A percentile compares a stretch with the other conserved stretches of the same genome.
Evolutionary conservation across 2,329 filamentous ascomycete species (phyloP).

Genomic region (Sporothrix phasma): DNA sequence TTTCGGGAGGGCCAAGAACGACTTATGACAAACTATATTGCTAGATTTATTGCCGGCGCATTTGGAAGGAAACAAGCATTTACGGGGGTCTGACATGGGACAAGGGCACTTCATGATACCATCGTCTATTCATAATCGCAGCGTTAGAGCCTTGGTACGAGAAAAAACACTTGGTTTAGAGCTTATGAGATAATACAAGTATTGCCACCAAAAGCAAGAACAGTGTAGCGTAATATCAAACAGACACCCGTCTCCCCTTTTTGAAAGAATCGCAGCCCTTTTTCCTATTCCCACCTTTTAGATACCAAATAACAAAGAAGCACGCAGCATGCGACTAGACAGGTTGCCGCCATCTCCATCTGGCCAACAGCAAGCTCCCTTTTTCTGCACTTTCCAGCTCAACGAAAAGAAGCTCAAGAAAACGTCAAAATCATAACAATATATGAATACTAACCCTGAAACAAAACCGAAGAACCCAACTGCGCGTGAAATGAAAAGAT

Average conservation of each 20-base stretch:
- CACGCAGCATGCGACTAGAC: not conserved
- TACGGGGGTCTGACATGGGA: not conserved
- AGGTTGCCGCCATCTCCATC: not conserved
- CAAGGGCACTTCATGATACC: not conserved
- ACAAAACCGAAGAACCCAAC: not conserved
- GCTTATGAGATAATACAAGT: not conserved
- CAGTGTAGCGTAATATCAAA: not conserved
- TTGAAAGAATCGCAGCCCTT: not conserved
- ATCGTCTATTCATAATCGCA: not conserved
- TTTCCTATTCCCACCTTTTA: conserved; percentile 2
- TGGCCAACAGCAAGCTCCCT: not conserved
- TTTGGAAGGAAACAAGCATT: not conserved
- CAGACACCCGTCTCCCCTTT: conserved; percentile 1
- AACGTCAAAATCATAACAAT: not conserved
- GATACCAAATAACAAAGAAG: not conserved
- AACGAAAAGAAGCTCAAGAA: not conserved
- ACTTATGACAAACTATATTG: not conserved
- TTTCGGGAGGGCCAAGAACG: not conserved
- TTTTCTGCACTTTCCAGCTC: not conserved
- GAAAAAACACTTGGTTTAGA: not conserved
- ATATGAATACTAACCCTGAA: not conserved
- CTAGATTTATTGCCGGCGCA: not conserved
- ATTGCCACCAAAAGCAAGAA: not conserved
- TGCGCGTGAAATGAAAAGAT: not conserved
- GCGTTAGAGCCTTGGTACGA: not conserved